Base-by-base conservation (phyloP, 2,329 filamentous ascomycete species). In the Monilinia fructigena region DNA sequence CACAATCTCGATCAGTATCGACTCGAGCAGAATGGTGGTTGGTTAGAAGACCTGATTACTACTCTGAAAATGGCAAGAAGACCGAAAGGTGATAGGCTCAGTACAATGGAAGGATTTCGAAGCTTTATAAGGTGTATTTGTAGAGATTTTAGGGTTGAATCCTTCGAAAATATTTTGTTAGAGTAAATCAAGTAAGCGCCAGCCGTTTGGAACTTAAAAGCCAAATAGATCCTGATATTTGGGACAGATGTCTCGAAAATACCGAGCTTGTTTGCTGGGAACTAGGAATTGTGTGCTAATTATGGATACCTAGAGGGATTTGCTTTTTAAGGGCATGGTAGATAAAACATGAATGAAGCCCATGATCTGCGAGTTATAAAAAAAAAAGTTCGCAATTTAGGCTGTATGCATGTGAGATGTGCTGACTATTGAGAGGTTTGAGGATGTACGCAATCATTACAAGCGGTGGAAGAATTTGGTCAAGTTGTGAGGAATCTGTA, bases 291-390 rank as follows among this genome's bases (percentile, higher is more conserved):
- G 12, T 10, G 3, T 38, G 14, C 58, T 50, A 38, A 50, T 60
- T 50, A 50, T 60, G 45, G 58, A 60, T 60, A 28, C 48, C 58
- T 45, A 45, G 56, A 35, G 26, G 18, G 20, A 38, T 50, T 50
- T 3, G 14, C 14, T 26, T 38, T 8, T 10, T 12, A 38, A 50
- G 28, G 28, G 28, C 20, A 60, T 23, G 7, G 8, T 35, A 60
- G 42, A 28, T 16, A 60, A 60, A 60, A 60, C 14, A 20, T 50
- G 45, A 50, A 26, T 38, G 28, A 28, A 42, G 45, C 58, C 28
- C 48, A n/a, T 6, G n/a, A 50, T 20, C 31, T 26, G 45, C 16
- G 14, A 7, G 18, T 45, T n/a, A 12, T 48, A 20, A 12, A 45
- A 60, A 60, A 60, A 28, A 38, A n/a, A 60, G 42, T 14, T 50